phyloP scores from a whole-genome alignment of 1,284 basidiomycete species.

The Apiotrichum laibachii region DNA sequence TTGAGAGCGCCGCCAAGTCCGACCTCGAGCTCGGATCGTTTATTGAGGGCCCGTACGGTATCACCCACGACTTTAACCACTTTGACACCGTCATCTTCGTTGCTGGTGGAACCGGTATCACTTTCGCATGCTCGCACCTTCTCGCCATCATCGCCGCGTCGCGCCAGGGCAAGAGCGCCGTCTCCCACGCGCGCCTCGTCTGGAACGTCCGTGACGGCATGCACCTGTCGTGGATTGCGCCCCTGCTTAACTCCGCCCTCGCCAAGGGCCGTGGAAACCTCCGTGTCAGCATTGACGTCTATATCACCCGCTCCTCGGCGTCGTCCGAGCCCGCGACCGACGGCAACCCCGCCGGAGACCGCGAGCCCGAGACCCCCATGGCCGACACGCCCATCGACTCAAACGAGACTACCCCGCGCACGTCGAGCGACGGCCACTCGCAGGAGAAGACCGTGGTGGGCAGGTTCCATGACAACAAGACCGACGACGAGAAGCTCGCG shows the following conservation, averaged over 20 bases:
- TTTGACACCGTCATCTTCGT: slow-evolving; percentile 42
- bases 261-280: slow-evolving; percentile 8
- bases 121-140: slow-evolving; percentile 37
- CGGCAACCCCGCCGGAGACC: neutral
- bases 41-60: slow-evolving; percentile 48
- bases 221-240: slow-evolving; percentile 25
- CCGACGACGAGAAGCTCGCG: slow-evolving; percentile 5
- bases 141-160: slow-evolving; percentile 31
- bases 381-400: slow-evolving; percentile 6
- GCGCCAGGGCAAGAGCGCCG: slow-evolving; percentile 26
- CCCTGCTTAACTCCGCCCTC: slow-evolving; percentile 18
- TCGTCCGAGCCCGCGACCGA: slow-evolving; percentile 14
- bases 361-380: neutral
- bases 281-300: slow-evolving; percentile 21
- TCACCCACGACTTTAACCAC: slow-evolving; percentile 18
- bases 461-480: neutral
- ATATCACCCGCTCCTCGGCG: slow-evolving; percentile 18
- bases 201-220: slow-evolving; percentile 33
- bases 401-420: slow-evolving; percentile 4
- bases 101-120: slow-evolving; percentile 46
- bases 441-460: slow-evolving; percentile 6
- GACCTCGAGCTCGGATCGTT: slow-evolving; percentile 26
- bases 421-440: slow-evolving; percentile 7
- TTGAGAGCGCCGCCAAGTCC: slow-evolving; percentile 18
- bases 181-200: slow-evolving; percentile 32